These are phyloP conservation scores for Fusarium dlaminii DNA, from an alignment of 2,329 filamentous ascomycete genomes.

Conservation along the genomic window DNA sequence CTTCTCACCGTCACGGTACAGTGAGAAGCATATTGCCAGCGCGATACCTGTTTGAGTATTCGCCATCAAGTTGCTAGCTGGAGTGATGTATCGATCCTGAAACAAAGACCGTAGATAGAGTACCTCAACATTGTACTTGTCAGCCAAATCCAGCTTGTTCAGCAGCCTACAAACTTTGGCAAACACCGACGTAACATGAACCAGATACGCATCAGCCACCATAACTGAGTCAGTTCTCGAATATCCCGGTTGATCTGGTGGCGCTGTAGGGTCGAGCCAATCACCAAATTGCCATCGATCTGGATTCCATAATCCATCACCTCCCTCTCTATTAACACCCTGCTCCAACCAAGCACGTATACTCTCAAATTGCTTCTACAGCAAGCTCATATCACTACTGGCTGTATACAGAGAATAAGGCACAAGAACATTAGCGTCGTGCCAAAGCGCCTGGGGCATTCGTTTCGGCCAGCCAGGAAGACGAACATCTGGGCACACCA, in stretches of 20 bases:
- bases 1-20: background rate
- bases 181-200: background rate
- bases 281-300: background rate
- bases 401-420: background rate
- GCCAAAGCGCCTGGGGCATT: background rate
- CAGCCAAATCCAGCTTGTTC: background rate
- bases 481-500: background rate
- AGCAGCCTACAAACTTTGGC: background rate
- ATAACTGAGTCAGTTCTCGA: background rate
- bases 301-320: background rate
- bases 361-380: background rate
- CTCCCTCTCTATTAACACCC: background rate
- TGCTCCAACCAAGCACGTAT: background rate
- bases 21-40: background rate
- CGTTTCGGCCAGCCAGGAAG: background rate
- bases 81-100: background rate
- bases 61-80: background rate
- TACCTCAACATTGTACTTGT: background rate
- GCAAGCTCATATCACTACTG: background rate
- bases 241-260: background rate
- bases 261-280: background rate
- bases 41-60: background rate
- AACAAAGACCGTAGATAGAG: background rate
- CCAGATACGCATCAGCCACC: background rate
- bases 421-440: background rate